Base-by-base conservation (phyloP, 768 basidiomycete species). In the Cantharellus anzutake region DNA sequence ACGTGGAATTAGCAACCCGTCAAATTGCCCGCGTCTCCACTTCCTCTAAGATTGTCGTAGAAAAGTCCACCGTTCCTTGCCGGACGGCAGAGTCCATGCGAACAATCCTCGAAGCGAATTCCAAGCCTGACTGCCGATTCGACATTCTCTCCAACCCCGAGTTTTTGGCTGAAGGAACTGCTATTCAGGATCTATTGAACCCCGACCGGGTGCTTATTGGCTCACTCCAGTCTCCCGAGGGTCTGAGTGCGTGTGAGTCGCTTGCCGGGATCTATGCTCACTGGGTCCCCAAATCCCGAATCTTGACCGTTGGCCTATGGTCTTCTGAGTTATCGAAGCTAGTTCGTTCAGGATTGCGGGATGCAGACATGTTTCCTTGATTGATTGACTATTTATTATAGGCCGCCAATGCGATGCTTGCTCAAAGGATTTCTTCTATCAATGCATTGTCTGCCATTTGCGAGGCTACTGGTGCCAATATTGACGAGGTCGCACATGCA, bases 61-160 rank as follows among this genome's bases (percentile, higher is more conserved):
- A 99, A 70, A 99, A 99, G 72, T 98, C 94, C 14, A 99, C 96
- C 3, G 96, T 99, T 4, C 96, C 96, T 42, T 97, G 92, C 75
- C 84, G 96, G 64, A 99, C 96, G 4, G 96, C 96, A 62, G 89
- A 96, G 73, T 94, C 93, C 20, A 99, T 99, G 96, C 89, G 94
- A 67, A 96, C 89, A 59, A 97, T 99, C 72, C 83, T 99, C 59
- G 93, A 98, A 72, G 92, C 94, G 65, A 99, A 99, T 77, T 94
- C 94, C 42, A 89, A 83, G 68, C 82, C 86, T 60, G 83, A 83
- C 66, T 84, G 84, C 72, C 81, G 80, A 61, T 99, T 99, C 68
- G 92, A 98, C 69, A 98, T 99, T 69, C 84, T 99, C 64, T 98
- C 96, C 68, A 99, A 99, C 76, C 96, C 96, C 60, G 96, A 99